A percentile compares a stretch with the other conserved stretches of the same genome.
Conservation (phyloP, 1,139 yeast genomes). For the Arxiozyma slooffiae region DNA sequence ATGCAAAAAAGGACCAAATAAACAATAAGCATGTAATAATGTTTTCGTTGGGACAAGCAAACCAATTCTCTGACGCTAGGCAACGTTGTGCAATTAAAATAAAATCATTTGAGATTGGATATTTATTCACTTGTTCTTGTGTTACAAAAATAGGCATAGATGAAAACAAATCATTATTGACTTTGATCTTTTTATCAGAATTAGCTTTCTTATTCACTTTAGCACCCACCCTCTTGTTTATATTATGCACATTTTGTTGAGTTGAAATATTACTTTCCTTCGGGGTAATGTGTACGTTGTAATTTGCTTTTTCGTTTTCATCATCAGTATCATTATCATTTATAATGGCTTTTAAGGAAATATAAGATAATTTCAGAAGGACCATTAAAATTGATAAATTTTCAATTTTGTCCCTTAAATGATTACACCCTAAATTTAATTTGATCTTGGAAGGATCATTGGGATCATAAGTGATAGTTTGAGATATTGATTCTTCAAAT, state of each 20-base stretch:
- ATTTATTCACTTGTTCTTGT: constrained; percentile 14
- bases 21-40: constrained; percentile 25
- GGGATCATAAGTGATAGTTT: constrained; percentile 17
- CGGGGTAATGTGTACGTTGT: no score
- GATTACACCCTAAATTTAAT: constrained; percentile 20
- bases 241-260: neutral
- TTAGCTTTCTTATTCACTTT: neutral
- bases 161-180: neutral
- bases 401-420: constrained; percentile 26
- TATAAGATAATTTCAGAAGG: constrained; percentile 23
- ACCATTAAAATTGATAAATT: constrained; percentile 22
- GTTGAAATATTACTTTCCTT: neutral
- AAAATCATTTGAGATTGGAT: constrained; percentile 25
- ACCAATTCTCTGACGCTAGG: constrained; percentile 25
- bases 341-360: constrained; percentile 16
- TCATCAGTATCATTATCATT: constrained; percentile 7
- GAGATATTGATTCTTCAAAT: constrained; percentile 23
- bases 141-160: constrained; percentile 7
- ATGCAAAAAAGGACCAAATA: constrained; percentile 28
- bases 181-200: neutral
- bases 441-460: constrained; percentile 17
- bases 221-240: constrained; percentile 3
- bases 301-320: constrained; percentile 3
- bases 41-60: constrained; percentile 28
- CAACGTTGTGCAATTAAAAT: constrained; percentile 23